Base-by-base conservation (phyloP, 768 basidiomycete genomes). In the Guyanaporus albipodus region DNA sequence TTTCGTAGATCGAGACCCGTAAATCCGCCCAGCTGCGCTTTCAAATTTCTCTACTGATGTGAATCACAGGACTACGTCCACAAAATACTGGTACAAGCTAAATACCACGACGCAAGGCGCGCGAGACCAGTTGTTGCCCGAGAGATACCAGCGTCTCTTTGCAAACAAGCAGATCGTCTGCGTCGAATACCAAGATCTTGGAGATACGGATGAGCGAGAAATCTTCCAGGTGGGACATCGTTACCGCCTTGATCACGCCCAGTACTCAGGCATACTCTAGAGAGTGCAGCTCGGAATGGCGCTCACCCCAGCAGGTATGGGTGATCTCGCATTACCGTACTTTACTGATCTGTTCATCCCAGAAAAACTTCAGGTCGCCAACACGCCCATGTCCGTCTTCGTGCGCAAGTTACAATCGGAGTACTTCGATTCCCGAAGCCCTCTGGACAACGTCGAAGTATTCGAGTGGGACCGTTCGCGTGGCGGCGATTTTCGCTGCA, bases 281-380 rank as follows among this genome's bases (percentile, higher is more conserved):
- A 74, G 87, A 39, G 87, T 89, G 7, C 87, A 88, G 64, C 71
- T 86, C 4, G 87, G 87, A 7, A 82, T 89, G 74, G 85, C 87
- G 0, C 69, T 87, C 24, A 87, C 85, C 0, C 82, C 82, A 4
- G 80, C 83, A 52, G 83, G 80, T 77, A 46, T 27, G 70, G 58
- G 0, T 3, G 3, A 11, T 31, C 10, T 17, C 8, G 7, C 14
- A 8, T 15, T 6, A 4, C 14, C 44, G 15, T 1, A 3, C 26
- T 15, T 36, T 31, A n/a, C 35, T 35, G 27, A 32, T 40, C 14
- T 4, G 10, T 42, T 6, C 28, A 9, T 18, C 38, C 19, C 62
- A 75, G 87, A 89, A 58, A 83, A 83, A 60, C 68, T 90, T 10
- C 82, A 85, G 58, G 86, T 85, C 0, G 69, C 80, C 48, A 76